These are phyloP conservation scores for Neonectria faginata DNA, from an alignment of 2,329 filamentous ascomycete genomes.

Conservation along the genomic window DNA sequence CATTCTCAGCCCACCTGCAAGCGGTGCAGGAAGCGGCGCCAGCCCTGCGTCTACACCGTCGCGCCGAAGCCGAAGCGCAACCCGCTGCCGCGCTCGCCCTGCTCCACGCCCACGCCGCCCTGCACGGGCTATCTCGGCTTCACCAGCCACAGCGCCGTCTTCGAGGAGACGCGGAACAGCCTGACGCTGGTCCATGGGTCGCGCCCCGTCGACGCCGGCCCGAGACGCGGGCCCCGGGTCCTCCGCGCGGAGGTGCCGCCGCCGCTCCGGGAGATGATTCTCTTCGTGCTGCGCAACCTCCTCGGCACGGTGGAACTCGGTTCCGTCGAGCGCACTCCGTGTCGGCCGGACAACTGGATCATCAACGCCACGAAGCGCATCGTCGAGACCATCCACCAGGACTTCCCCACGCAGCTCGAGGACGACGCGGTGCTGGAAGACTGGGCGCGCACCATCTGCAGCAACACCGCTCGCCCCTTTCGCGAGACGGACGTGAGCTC, in stretches of 20 bases:
- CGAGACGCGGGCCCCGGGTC: conserved; percentile 10
- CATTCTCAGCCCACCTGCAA: conserved; percentile 55
- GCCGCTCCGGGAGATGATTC: conserved; percentile 51
- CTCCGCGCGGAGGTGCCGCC: conserved; percentile 37
- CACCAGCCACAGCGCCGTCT: conserved; percentile 57
- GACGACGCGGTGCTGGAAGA: conserved; percentile 50
- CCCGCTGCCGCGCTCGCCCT: conserved; percentile 13
- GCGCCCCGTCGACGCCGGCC: conserved; percentile 23
- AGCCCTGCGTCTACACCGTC: conserved; percentile 53
- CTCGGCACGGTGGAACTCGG: conserved; percentile 44
- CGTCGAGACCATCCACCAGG: conserved; percentile 48
- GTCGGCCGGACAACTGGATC: conserved; percentile 50
- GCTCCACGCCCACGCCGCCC: conserved; percentile 36
- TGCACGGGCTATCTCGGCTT: conserved; percentile 57
- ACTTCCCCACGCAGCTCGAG: conserved; percentile 47
- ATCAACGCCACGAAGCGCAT: conserved; percentile 45
- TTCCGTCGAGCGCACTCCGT: conserved; percentile 36
- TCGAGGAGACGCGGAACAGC: conserved; percentile 56
- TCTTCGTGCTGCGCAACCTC: conserved; percentile 53
- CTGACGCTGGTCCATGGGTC: conserved; percentile 50
- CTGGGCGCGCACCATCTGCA: conserved; percentile 51
- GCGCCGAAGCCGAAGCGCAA: conserved; percentile 34
- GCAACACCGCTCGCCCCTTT: conserved; percentile 53
- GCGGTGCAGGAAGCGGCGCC: conserved; percentile 53
- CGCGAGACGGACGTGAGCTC: conserved; percentile 51